phyloP scores from a whole-genome alignment of 345 rosid genomes.

The Citrus sp. region DNA sequence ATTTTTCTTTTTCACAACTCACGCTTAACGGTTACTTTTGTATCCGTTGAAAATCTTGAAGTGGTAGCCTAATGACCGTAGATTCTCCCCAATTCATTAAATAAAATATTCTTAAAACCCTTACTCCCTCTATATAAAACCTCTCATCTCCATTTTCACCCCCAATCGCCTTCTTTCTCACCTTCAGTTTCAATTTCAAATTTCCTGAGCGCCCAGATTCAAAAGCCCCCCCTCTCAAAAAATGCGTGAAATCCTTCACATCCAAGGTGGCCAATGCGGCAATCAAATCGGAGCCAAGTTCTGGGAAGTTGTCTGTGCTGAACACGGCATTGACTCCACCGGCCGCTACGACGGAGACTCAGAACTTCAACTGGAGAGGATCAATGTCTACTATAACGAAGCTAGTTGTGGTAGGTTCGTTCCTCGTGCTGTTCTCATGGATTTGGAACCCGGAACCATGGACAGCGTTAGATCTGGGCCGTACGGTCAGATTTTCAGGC shows the following conservation, averaged over 20 bases:
- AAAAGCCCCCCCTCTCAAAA: background rate
- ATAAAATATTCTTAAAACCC: background rate
- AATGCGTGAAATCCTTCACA: slow-evolving; percentile 69
- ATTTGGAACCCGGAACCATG: slow-evolving; percentile 63
- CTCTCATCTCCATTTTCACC: background rate
- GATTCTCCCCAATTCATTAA: slow-evolving; percentile 4
- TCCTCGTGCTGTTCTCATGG: slow-evolving; percentile 63
- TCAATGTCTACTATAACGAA: slow-evolving; percentile 62
- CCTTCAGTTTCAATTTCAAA: background rate
- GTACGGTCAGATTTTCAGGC: slow-evolving; percentile 59
- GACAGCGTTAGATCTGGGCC: slow-evolving; percentile 57
- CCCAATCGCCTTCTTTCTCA: slow-evolving; percentile 10
- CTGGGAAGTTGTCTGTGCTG: slow-evolving; percentile 56
- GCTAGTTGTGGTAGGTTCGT: slow-evolving; percentile 63
- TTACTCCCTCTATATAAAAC: slow-evolving; percentile 1
- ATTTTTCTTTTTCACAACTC: background rate
- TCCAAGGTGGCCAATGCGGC: slow-evolving; percentile 68
- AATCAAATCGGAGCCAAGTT: slow-evolving; percentile 73
- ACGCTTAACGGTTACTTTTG: slow-evolving; percentile 8
- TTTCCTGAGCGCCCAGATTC: background rate
- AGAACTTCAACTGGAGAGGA: slow-evolving; percentile 53
- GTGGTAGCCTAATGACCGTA: slow-evolving; percentile 16
- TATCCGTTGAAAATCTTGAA: slow-evolving; percentile 14
- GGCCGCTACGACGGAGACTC: slow-evolving; percentile 47
- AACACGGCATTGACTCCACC: slow-evolving; percentile 58